Evolutionary conservation across 208 protist genomes (phyloP), one percentile per base, ranked within the genome.

Genomic region (Herpetomonas samuelpessoai): DNA sequence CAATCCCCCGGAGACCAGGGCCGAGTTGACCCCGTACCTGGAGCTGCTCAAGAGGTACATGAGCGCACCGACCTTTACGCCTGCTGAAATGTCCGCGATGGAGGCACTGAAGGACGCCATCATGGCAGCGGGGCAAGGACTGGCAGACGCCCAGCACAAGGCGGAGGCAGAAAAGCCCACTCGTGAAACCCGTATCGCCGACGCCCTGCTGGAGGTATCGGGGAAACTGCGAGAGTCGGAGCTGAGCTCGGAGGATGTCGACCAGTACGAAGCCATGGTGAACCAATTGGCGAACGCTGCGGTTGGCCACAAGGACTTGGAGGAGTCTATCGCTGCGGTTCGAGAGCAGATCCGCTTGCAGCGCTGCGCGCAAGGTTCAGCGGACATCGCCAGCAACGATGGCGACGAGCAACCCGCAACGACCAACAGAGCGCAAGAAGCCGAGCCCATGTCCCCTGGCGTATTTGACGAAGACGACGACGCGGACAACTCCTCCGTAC

Each of bases 271-370:
- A 25, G 27, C 39, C 1, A 50, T 83, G 14, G 49, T 89, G 14
- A 29, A 68, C 19, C 45, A 65, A 16, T 49, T 79, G 27, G 30
- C 47, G 31, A 44, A 52, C 18, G 29, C 62, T 41, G 52, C 83
- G 7, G 57, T 62, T 1, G 31, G 29, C 2, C 27, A 57, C 27
- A 44, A 44, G 9, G 50, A 55, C 12, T 51, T 67, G 3, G 26
- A 4, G 14, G 76, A 88, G 30, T 68, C 76, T 19, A 66, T 92
- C 30, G 57, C 54, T 3, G 51, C 76, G 19, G 65, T 88, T 19
- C 77, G 68, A 10, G 74, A 82, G 57, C 79, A 92, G 65, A 74
- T 88, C 26, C 56, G 47, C 22, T 57, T 87, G 18, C 79, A 84
- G 39, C 78, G 71, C 24, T 47, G 77, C 55, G 50, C 56, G 21